Percentiles rank a stretch among this genome's conserved stretches.
Evolutionary conservation across 2,329 filamentous ascomycete genomes (phyloP).

Genomic region (Blastomyces parvus): DNA sequence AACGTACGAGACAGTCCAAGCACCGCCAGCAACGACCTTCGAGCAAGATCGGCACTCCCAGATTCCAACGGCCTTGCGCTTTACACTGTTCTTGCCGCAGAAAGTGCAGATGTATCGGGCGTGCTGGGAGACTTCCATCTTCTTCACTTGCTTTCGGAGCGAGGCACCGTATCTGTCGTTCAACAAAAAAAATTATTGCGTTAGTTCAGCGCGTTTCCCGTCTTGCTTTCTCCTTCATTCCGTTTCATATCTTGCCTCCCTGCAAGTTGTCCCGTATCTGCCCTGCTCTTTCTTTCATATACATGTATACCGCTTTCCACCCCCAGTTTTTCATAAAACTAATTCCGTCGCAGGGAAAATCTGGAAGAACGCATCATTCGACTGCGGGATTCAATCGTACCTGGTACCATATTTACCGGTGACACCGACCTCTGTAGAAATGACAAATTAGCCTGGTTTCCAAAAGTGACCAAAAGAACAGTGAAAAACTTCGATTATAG

Average conservation of each 20-base stretch:
- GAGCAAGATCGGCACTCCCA: constrained; percentile 95
- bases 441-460: constrained; percentile 21
- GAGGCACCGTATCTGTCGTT: constrained; percentile 86
- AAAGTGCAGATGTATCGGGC: constrained; percentile 96
- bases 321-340: background rate
- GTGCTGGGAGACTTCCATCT: constrained; percentile 99
- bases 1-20: constrained; percentile 93
- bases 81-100: constrained; percentile 94
- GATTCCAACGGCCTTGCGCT: constrained; percentile 85
- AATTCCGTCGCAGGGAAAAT: background rate
- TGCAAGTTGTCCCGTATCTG: background rate
- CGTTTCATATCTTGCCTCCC: background rate
- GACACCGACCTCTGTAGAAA: constrained; percentile 69
- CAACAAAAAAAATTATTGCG: constrained; percentile 12
- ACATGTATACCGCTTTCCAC: constrained; percentile 15
- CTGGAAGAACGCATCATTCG: background rate
- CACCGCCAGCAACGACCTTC: constrained; percentile 88
- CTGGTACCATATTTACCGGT: constrained; percentile 98
- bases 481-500: constrained; percentile 10
- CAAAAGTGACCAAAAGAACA: constrained; percentile 6
- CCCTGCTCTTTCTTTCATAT: constrained; percentile 9
- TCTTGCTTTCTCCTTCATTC: background rate
- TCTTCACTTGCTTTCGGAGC: constrained; percentile 98
- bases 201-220: constrained; percentile 21
- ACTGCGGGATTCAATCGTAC: constrained; percentile 45